Percentiles rank a stretch among this genome's conserved stretches.
Conservation (phyloP, 2,329 filamentous ascomycete species). For the Ceratocystis lukuohia region DNA sequence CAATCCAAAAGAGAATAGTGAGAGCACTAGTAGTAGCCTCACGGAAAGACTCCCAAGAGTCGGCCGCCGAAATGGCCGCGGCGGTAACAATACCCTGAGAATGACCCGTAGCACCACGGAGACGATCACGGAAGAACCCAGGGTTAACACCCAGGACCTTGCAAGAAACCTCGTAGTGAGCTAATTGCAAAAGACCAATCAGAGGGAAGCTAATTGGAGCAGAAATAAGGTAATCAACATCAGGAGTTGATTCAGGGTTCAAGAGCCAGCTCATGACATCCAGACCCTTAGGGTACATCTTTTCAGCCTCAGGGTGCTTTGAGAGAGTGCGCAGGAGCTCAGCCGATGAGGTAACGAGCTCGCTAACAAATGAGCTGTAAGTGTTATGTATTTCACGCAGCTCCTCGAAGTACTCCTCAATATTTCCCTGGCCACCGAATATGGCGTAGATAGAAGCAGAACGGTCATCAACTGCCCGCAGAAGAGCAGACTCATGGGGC, state of each 20-base stretch:
- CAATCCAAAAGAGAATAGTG: constrained; percentile 96
- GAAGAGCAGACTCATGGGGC: constrained; percentile 82
- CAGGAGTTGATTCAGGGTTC: constrained; percentile 76
- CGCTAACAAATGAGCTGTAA: constrained; percentile 80
- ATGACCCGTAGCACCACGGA: constrained; percentile 84
- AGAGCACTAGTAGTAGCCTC: constrained; percentile 67
- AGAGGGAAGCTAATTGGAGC: constrained; percentile 91
- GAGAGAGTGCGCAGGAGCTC: constrained; percentile 78
- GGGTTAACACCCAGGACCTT: constrained; percentile 81
- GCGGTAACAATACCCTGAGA: constrained; percentile 94
- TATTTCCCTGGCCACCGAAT: constrained; percentile 95
- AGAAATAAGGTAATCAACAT: constrained; percentile 86
- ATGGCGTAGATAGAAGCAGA: constrained; percentile 82
- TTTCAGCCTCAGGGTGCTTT: constrained; percentile 72
- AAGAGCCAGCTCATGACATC: constrained; percentile 91
- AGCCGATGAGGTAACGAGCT: constrained; percentile 67
- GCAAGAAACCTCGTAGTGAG: constrained; percentile 90
- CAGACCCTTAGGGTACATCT: constrained; percentile 93
- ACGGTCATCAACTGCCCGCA: constrained; percentile 74
- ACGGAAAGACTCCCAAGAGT: constrained; percentile 85
- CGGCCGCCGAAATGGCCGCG: constrained; percentile 76
- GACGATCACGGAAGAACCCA: constrained; percentile 69
- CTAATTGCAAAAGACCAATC: constrained; percentile 90
- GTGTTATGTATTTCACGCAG: constrained; percentile 81
- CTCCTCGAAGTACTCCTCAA: constrained; percentile 99